phyloP scores from a whole-genome alignment of 2,329 filamentous ascomycete species.

The Penicillium sp. region DNA sequence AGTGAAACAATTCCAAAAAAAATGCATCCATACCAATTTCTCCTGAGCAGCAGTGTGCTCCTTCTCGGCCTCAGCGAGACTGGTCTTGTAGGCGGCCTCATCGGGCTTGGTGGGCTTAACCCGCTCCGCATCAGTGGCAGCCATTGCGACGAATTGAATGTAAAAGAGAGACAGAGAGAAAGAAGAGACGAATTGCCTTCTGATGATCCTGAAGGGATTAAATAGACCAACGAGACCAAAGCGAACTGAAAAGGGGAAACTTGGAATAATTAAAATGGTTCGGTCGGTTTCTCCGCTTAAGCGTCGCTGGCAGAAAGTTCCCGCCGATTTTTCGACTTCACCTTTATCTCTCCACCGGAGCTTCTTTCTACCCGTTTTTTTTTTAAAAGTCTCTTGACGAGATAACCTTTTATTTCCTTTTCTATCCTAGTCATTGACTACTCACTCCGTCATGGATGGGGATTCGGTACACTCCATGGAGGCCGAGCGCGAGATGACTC shows the following conservation, averaged over 20 bases:
- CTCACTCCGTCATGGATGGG: constrained; percentile 39
- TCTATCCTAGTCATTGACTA: neutral
- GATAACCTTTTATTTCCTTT: neutral
- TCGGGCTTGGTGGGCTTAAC: constrained; percentile 81
- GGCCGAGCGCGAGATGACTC: constrained; percentile 51
- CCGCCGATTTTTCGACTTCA: constrained; percentile 27
- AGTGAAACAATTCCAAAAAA: neutral
- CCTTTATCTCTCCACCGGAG: constrained; percentile 16
- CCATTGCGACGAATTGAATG: constrained; percentile 31
- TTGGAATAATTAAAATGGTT: constrained; percentile 27
- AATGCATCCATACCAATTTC: constrained; percentile 55
- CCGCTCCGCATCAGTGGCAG: constrained; percentile 42
- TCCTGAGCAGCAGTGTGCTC: constrained; percentile 77
- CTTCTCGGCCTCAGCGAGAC: constrained; percentile 79
- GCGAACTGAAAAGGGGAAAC: constrained; percentile 24
- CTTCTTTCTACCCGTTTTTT: constrained; percentile 9
- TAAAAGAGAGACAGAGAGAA: constrained; percentile 15
- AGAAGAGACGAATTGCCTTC: constrained; percentile 12
- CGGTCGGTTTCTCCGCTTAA: constrained; percentile 31
- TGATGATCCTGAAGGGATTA: constrained; percentile 2
- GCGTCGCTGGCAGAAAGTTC: constrained; percentile 28
- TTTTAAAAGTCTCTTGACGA: neutral
- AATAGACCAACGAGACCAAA: constrained; percentile 15
- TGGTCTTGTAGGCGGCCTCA: constrained; percentile 77
- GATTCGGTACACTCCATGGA: constrained; percentile 40